Evolutionary conservation across 2,329 filamentous ascomycete species (phyloP).

Genomic region (Xylaria sp.): DNA sequence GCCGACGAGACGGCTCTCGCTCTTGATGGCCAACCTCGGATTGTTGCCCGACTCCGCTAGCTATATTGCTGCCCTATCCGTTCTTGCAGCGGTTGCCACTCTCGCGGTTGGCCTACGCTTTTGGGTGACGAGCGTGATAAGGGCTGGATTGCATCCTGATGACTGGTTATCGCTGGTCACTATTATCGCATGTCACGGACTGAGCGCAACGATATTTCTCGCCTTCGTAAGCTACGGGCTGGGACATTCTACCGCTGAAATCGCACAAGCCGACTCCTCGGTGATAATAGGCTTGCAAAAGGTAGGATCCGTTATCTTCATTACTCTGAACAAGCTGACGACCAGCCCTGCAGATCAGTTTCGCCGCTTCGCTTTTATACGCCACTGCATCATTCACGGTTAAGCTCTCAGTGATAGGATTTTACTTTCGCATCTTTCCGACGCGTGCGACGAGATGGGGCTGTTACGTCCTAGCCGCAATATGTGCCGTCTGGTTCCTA

Average conservation of each 20-base stretch:
- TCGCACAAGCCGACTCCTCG: background rate
- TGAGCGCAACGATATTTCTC: background rate
- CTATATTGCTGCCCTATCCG: background rate
- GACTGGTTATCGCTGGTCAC: conserved; percentile 7
- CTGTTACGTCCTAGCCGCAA: background rate
- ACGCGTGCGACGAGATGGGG: background rate
- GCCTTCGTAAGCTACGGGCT: background rate
- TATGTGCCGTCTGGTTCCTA: background rate
- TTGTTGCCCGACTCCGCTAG: background rate
- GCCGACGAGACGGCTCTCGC: background rate
- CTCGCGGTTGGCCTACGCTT: background rate
- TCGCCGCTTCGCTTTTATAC: background rate
- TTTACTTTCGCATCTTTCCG: conserved; percentile 5
- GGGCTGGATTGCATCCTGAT: background rate
- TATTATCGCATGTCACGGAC: background rate
- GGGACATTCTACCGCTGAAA: background rate
- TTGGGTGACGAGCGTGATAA: background rate
- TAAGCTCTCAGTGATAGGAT: background rate
- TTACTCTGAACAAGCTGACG: background rate
- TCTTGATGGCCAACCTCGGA: background rate
- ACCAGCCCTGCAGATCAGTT: background rate
- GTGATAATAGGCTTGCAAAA: background rate
- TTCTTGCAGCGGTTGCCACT: background rate
- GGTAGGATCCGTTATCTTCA: background rate
- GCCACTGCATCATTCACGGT: background rate